phyloP scores from a whole-genome alignment of 129 eudicot genomes.

The sunflower (Helianthus annuus) region DNA sequence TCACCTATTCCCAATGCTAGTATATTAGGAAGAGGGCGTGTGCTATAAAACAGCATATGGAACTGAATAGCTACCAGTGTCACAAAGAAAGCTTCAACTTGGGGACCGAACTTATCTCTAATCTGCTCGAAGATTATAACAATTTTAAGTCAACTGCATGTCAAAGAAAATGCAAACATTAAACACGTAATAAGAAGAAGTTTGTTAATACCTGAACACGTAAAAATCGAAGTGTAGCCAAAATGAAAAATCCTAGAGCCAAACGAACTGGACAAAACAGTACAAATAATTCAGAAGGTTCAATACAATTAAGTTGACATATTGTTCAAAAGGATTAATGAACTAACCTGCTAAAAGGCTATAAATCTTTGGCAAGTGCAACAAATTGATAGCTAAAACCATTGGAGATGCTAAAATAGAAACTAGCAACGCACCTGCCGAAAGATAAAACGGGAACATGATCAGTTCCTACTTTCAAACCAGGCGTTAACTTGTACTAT shows the following conservation, averaged over 20 bases:
- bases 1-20: conserved; percentile 95
- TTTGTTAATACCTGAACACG: conserved; percentile 69
- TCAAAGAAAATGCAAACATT: neutral
- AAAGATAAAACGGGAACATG: neutral
- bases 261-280: conserved; percentile 64
- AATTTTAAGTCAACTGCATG: conserved; percentile 7
- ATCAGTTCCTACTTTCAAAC: neutral
- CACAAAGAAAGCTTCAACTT: conserved; percentile 93
- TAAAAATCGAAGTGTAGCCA: conserved; percentile 75
- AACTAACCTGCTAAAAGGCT: conserved; percentile 75
- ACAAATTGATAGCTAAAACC: conserved; percentile 49
- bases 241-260: conserved; percentile 73
- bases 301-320: neutral
- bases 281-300: conserved; percentile 11
- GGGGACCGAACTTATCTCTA: conserved; percentile 72
- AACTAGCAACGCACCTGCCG: conserved; percentile 64
- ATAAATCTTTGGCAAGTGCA: conserved; percentile 77
- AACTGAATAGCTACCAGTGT: conserved; percentile 76
- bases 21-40: conserved; percentile 98
- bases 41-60: conserved; percentile 89
- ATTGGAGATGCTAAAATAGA: conserved; percentile 79
- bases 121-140: conserved; percentile 54
- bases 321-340: conserved; percentile 3
- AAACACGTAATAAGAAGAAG: neutral
- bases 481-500: neutral